Conservation (phyloP, 768 basidiomycete genomes). For the Hygrocybe coccinea region DNA sequence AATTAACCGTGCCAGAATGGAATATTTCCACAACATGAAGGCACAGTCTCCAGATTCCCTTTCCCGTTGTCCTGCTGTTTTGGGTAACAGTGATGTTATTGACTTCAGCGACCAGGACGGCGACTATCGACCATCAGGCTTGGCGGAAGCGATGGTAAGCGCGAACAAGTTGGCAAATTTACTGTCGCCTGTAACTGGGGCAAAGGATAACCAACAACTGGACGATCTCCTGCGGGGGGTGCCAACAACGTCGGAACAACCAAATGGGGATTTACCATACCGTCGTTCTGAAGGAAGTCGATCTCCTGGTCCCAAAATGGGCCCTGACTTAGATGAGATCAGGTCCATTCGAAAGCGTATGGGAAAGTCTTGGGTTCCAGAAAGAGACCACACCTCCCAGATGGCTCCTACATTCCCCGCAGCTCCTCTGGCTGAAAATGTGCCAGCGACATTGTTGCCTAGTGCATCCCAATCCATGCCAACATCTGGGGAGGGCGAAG, state of each 20-base stretch:
- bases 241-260: background rate
- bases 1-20: conserved; percentile 1
- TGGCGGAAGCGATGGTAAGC: too few species aligned
- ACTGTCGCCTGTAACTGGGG: too few species aligned
- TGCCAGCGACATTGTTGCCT: background rate
- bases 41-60: background rate
- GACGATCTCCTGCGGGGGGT: background rate
- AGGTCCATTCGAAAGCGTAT: background rate
- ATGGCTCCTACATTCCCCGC: too few species aligned
- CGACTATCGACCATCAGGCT: background rate
- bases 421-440: background rate
- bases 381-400: background rate
- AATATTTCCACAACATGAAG: background rate
- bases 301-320: background rate
- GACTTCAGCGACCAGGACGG: background rate
- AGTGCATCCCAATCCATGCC: background rate
- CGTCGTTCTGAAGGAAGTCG: background rate
- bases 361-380: background rate
- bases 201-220: background rate
- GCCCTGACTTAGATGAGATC: background rate
- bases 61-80: background rate
- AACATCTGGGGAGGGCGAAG: too few species aligned
- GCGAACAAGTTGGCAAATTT: too few species aligned
- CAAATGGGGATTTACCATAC: background rate
- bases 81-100: background rate